phyloP scores from a whole-genome alignment of 1,284 basidiomycete species.

The Puccinia coronata region DNA sequence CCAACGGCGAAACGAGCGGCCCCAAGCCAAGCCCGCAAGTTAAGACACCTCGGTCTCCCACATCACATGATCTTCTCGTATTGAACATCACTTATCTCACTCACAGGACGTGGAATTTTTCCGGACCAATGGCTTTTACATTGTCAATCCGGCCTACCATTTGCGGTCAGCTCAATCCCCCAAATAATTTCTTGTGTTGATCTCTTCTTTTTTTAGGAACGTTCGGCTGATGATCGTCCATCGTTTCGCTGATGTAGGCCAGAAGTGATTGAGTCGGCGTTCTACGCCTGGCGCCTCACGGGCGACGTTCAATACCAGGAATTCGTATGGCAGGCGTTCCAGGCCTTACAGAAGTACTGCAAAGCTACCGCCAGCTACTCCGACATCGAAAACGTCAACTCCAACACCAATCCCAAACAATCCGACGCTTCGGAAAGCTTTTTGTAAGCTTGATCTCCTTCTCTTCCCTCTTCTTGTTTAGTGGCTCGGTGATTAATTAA shows the following conservation, averaged over 20 bases:
- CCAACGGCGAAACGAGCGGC: slow-evolving; percentile 1
- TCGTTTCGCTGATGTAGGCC: slow-evolving; percentile 8
- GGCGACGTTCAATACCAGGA: slow-evolving; percentile 41
- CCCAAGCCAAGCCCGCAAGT: slow-evolving; percentile 16
- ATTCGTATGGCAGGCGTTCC: slow-evolving; percentile 44
- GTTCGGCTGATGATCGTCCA: not conserved
- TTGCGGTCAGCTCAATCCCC: slow-evolving; percentile 18
- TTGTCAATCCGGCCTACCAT: slow-evolving; percentile 10
- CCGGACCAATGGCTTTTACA: slow-evolving; percentile 32
- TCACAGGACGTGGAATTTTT: slow-evolving; percentile 24
- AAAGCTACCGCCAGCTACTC: slow-evolving; percentile 40
- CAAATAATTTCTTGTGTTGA: no score
- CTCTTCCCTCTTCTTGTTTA: not conserved
- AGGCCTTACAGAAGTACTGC: slow-evolving; percentile 20
- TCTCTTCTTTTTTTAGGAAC: not conserved
- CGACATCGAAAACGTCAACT: slow-evolving; percentile 38
- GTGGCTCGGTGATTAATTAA: not conserved
- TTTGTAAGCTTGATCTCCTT: slow-evolving; percentile 21
- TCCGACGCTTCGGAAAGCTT: slow-evolving; percentile 35
- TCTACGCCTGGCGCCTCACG: slow-evolving; percentile 46
- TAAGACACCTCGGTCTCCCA: no score
- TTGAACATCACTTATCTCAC: no score
- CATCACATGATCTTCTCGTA: no score
- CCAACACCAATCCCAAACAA: not conserved
- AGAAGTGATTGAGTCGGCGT: slow-evolving; percentile 47